Conservation (phyloP, 2,329 filamentous ascomycete species). For the Fusarium incarnatum region DNA sequence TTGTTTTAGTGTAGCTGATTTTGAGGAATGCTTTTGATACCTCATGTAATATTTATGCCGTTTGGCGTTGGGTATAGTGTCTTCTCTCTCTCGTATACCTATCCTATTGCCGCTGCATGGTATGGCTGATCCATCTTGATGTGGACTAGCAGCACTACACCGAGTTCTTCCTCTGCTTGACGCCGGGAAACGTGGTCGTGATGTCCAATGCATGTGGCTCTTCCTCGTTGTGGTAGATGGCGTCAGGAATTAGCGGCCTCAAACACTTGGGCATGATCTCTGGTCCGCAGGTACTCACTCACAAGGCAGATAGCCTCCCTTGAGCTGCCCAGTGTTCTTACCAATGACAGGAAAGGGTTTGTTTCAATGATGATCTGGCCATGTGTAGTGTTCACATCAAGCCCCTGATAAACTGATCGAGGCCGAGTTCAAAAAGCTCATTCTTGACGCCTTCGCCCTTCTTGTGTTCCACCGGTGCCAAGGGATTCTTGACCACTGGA, state of each 20-base stretch:
- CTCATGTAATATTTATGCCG: constrained; percentile 41
- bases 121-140: background rate
- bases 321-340: background rate
- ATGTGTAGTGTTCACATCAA: constrained; percentile 60
- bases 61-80: constrained; percentile 43
- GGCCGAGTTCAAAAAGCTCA: constrained; percentile 75
- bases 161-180: background rate
- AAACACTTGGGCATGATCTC: background rate
- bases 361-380: constrained; percentile 18
- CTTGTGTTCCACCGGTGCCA: constrained; percentile 76
- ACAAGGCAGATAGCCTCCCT: background rate
- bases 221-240: background rate
- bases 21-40: constrained; percentile 19
- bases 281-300: background rate
- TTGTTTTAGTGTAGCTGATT: constrained; percentile 17
- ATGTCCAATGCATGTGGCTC: background rate
- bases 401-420: constrained; percentile 82
- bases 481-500: constrained; percentile 76
- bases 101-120: constrained; percentile 6
- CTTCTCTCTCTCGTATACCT: constrained; percentile 5
- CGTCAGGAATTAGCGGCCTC: background rate
- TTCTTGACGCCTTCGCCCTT: constrained; percentile 76
- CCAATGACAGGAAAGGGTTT: background rate
- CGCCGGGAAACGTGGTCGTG: background rate
- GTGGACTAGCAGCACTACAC: background rate